These are phyloP conservation scores for Cenchrus fungigraminus DNA, from an alignment of 176 grass and related monocot genomes.

Conservation along the genomic window DNA sequence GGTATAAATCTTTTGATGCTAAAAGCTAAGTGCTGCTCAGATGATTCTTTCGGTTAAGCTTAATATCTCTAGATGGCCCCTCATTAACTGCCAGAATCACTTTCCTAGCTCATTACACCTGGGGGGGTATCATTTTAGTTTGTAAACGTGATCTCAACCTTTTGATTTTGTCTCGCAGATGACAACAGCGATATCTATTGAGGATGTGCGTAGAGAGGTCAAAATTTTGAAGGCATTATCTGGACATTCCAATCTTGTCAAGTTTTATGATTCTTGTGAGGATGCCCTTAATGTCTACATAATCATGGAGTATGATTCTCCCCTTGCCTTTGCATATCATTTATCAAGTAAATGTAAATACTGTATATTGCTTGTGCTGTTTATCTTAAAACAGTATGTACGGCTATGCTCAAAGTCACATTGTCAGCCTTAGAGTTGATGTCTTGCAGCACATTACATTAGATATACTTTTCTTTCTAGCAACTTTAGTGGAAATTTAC, in stretches of 20 bases:
- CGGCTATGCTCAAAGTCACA: neutral
- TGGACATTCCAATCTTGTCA: constrained; percentile 85
- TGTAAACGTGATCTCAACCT: constrained; percentile 27
- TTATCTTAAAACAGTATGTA: constrained; percentile 16
- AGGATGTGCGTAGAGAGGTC: constrained; percentile 98
- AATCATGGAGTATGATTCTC: constrained; percentile 93
- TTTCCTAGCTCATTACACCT: constrained; percentile 10
- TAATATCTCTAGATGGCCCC: neutral
- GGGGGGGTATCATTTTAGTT: constrained; percentile 18
- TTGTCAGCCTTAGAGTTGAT: neutral
- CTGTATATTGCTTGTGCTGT: neutral
- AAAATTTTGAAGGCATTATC: constrained; percentile 96
- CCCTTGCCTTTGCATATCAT: constrained; percentile 24
- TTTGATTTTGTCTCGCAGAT: constrained; percentile 65
- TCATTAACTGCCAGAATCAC: neutral
- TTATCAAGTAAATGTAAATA: constrained; percentile 26
- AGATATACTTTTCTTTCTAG: constrained; percentile 27
- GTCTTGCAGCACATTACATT: constrained; percentile 12
- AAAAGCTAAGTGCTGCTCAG: constrained; percentile 14
- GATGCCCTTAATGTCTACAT: constrained; percentile 94
- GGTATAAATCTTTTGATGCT: neutral
- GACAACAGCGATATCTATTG: constrained; percentile 96
- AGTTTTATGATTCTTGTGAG: constrained; percentile 99
- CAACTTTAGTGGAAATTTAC: constrained; percentile 25
- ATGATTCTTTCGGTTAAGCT: constrained; percentile 11